A percentile compares a stretch with the other conserved stretches of the same genome.
phyloP scores from a whole-genome alignment of 495 filamentous ascomycete species.

The Usnea hakonensis region DNA sequence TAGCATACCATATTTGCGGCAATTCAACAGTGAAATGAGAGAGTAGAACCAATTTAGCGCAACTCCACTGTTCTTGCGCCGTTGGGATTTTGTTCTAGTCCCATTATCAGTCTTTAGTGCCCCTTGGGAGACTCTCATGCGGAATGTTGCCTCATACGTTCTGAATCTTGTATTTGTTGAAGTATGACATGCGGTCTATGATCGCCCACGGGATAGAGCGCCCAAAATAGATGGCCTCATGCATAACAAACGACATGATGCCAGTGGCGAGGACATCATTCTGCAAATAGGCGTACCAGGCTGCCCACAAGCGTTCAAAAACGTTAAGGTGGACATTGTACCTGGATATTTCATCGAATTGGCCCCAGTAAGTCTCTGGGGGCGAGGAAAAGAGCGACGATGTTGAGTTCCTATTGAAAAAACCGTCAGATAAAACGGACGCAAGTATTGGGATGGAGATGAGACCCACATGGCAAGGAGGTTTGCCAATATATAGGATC shows the following conservation, averaged over 20 bases:
- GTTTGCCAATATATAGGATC: neutral
- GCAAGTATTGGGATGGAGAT: neutral
- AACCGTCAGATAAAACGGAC: neutral
- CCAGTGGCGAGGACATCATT: slow-evolving; percentile 94
- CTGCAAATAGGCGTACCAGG: slow-evolving; percentile 98
- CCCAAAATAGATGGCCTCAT: slow-evolving; percentile 91
- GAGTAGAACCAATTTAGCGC: slow-evolving; percentile 82
- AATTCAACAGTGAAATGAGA: slow-evolving; percentile 95
- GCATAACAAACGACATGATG: slow-evolving; percentile 94
- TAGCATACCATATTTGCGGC: slow-evolving; percentile 81
- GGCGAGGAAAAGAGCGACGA: slow-evolving; percentile 38
- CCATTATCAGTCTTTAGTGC: neutral
- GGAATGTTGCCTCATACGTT: slow-evolving; percentile 40
- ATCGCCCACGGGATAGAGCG: slow-evolving; percentile 88
- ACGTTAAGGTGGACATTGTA: slow-evolving; percentile 83
- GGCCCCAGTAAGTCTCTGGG: slow-evolving; percentile 62
- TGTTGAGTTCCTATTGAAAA: slow-evolving; percentile 48
- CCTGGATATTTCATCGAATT: slow-evolving; percentile 79
- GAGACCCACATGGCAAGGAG: neutral
- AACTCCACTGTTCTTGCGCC: slow-evolving; percentile 84
- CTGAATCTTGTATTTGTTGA: slow-evolving; percentile 92
- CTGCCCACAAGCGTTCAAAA: slow-evolving; percentile 79
- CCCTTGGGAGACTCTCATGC: neutral
- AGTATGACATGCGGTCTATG: slow-evolving; percentile 76
- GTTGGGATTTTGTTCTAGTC: slow-evolving; percentile 80